phyloP scores from a whole-genome alignment of 2,329 filamentous ascomycete genomes.

The Paradendryphiella salina region DNA sequence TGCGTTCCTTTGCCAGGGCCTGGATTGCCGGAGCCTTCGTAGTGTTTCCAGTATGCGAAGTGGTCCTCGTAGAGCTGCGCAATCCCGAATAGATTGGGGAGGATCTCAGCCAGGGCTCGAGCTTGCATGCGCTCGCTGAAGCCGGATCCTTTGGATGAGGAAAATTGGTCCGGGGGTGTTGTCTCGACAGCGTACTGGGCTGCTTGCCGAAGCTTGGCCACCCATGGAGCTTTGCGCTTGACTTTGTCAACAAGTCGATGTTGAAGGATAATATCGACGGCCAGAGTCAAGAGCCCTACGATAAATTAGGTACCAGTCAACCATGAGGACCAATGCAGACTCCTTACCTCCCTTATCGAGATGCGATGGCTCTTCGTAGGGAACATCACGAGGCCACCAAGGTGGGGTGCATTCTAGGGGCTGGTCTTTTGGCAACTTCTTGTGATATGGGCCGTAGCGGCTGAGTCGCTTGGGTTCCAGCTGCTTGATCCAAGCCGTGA shows the following conservation, averaged over 20 bases:
- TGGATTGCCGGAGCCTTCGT: slow-evolving; percentile 24
- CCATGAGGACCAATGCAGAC: not conserved
- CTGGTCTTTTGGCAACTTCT: slow-evolving; percentile 18
- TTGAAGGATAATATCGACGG: slow-evolving; percentile 37
- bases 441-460: slow-evolving; percentile 33
- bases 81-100: slow-evolving; percentile 37
- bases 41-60: slow-evolving; percentile 29
- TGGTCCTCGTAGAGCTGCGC: slow-evolving; percentile 38
- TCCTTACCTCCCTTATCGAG: slow-evolving; percentile 33
- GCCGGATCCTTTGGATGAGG: slow-evolving; percentile 27
- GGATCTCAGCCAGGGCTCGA: slow-evolving; percentile 29
- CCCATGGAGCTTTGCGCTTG: slow-evolving; percentile 34
- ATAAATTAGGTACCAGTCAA: slow-evolving; percentile 6
- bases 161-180: slow-evolving; percentile 31
- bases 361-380: slow-evolving; percentile 42
- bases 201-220: slow-evolving; percentile 25
- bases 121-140: slow-evolving; percentile 35
- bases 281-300: slow-evolving; percentile 32
- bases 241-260: slow-evolving; percentile 30
- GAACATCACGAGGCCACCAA: slow-evolving; percentile 39
- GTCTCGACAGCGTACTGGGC: slow-evolving; percentile 28
- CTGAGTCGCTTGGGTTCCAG: slow-evolving; percentile 33
- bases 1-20: slow-evolving; percentile 28
- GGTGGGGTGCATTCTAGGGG: slow-evolving; percentile 23
- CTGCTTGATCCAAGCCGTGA: slow-evolving; percentile 40